These are phyloP conservation scores for Exsudoporus floridanus DNA, from an alignment of 1,284 basidiomycete genomes.

Conservation along the genomic window DNA sequence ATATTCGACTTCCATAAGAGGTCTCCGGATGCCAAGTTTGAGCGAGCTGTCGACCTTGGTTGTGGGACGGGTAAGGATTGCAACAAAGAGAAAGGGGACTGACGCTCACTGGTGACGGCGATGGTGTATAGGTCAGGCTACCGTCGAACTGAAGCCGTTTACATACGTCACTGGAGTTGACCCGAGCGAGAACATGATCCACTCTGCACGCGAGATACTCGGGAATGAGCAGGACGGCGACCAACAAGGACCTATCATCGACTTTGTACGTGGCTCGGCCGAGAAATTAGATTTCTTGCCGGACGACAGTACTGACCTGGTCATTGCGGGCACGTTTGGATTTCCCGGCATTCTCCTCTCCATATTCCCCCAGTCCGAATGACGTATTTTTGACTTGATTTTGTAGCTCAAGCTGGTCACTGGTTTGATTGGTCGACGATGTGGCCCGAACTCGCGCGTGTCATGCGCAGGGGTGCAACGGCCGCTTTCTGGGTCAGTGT, in stretches of 20 bases:
- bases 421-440: constrained; percentile 80
- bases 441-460: constrained; percentile 68
- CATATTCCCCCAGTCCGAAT: background rate
- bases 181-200: constrained; percentile 72
- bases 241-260: constrained; percentile 26
- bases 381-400: background rate
- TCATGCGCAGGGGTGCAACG: constrained; percentile 66
- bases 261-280: constrained; percentile 51
- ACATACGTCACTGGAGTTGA: constrained; percentile 67
- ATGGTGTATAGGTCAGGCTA: constrained; percentile 56
- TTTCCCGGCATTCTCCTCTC: background rate
- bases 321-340: constrained; percentile 59
- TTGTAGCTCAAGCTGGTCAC: constrained; percentile 76
- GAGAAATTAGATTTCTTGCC: constrained; percentile 57
- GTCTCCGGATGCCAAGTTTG: constrained; percentile 42
- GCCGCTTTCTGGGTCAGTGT: constrained; percentile 75
- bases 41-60: constrained; percentile 68
- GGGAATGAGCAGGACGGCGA: constrained; percentile 15
- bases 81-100: background rate
- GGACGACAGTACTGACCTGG: constrained; percentile 64
- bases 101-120: constrained; percentile 43
- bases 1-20: constrained; percentile 56
- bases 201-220: constrained; percentile 48
- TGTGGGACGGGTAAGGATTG: constrained; percentile 63
- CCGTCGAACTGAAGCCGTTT: constrained; percentile 60